A percentile compares a stretch with the other conserved stretches of the same genome.
phyloP scores from a whole-genome alignment of 768 basidiomycete genomes.

The Lentinula boryana region DNA sequence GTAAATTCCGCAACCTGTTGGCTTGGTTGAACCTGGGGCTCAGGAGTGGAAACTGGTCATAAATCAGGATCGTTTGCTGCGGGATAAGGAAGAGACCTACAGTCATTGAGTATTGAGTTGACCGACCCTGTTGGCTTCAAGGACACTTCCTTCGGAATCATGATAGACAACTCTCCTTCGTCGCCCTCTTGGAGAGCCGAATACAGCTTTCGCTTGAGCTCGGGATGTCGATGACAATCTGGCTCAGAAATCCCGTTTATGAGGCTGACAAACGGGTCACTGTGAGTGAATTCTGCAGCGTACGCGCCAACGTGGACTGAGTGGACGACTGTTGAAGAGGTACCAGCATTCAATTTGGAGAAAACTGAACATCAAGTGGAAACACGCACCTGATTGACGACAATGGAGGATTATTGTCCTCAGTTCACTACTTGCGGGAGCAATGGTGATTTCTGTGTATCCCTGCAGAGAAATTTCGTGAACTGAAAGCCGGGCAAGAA shows the following conservation, averaged over 20 bases:
- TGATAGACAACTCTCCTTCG: conserved; percentile 91
- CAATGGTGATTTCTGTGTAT: conserved; percentile 87
- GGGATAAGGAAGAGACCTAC: conserved; percentile 28
- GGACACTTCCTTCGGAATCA: conserved; percentile 69
- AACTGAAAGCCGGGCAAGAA: conserved; percentile 1
- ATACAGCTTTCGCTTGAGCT: conserved; percentile 89
- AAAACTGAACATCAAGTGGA: background rate
- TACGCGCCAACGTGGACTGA: conserved; percentile 68
- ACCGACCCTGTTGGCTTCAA: conserved; percentile 53
- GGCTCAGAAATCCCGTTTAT: conserved; percentile 43
- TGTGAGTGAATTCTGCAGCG: conserved; percentile 70
- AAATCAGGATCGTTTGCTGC: background rate
- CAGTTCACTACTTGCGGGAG: conserved; percentile 75
- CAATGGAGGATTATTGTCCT: conserved; percentile 84
- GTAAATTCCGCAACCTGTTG: conserved; percentile 55
- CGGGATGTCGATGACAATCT: conserved; percentile 87
- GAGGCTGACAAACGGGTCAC: conserved; percentile 68
- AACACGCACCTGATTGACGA: conserved; percentile 73
- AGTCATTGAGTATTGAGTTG: conserved; percentile 48
- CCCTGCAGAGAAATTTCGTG: conserved; percentile 47
- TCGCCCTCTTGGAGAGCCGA: conserved; percentile 86
- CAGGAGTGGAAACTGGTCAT: conserved; percentile 56
- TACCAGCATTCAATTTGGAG: conserved; percentile 10
- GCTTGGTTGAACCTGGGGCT: conserved; percentile 23
- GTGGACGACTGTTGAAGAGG: conserved; percentile 50